A percentile compares a stretch with the other conserved stretches of the same genome.
phyloP scores from a whole-genome alignment of 1,139 yeast species.

The Sugiyamaella japonica region DNA sequence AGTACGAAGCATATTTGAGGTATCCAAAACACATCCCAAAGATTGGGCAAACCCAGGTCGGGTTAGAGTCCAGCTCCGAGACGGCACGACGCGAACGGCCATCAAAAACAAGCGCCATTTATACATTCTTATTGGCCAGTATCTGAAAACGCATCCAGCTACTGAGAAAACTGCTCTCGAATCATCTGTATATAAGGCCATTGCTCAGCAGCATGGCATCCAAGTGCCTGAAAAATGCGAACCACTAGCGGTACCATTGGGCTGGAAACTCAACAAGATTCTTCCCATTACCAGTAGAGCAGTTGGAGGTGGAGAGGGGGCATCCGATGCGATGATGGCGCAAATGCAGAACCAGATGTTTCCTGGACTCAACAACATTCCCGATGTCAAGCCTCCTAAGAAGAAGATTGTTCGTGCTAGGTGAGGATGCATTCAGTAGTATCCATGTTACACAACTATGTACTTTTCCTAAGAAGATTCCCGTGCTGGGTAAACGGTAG shows the following conservation, averaged over 20 bases:
- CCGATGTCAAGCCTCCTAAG: conserved; percentile 33
- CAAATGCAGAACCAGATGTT: conserved; percentile 41
- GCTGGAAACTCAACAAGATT: conserved; percentile 79
- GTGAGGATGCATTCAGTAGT: no score
- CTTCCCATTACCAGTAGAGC: conserved; percentile 83
- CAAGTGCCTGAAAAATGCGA: conserved; percentile 53
- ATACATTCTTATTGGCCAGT: conserved; percentile 60
- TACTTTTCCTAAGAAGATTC: no score
- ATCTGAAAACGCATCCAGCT: conserved; percentile 68
- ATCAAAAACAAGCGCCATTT: conserved; percentile 66
- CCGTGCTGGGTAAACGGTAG: no score
- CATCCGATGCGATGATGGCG: conserved; percentile 63
- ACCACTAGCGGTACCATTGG: conserved; percentile 74
- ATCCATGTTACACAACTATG: no score
- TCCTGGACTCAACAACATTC: conserved; percentile 33
- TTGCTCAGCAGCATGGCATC: conserved; percentile 48
- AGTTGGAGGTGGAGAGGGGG: conserved; percentile 73
- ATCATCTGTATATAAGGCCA: conserved; percentile 53
- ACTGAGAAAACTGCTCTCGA: conserved; percentile 60
- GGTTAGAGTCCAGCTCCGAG: conserved; percentile 57
- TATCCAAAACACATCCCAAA: conserved; percentile 90
- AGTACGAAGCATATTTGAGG: conserved; percentile 45
- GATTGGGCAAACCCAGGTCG: conserved; percentile 98
- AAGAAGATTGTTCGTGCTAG: conserved; percentile 26
- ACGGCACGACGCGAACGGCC: conserved; percentile 32